These are phyloP conservation scores for Termitomyces sp. DNA, from an alignment of 1,284 basidiomycete species.

Conservation along the genomic window DNA sequence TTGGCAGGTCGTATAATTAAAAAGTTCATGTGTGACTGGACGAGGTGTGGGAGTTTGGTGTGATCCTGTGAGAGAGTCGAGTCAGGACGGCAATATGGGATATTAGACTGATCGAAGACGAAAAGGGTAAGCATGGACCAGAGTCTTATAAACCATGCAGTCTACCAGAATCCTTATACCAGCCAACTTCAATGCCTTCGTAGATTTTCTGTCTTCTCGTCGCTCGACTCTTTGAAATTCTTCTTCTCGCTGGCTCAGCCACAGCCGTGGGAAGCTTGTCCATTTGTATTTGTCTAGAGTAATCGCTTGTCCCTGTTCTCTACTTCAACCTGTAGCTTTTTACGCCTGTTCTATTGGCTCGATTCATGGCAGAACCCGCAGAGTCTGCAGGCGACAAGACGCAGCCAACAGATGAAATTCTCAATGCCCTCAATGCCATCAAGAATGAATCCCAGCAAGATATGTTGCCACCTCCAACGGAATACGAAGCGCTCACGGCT, in stretches of 20 bases:
- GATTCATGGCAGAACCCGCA: constrained; percentile 13
- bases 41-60: background rate
- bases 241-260: background rate
- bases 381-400: constrained; percentile 25
- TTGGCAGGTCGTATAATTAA: background rate
- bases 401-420: constrained; percentile 28
- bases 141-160: background rate
- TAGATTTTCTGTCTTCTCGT: background rate
- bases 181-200: background rate
- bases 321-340: constrained; percentile 6
- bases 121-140: constrained; percentile 3
- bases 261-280: constrained; percentile 1
- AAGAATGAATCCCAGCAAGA: constrained; percentile 24
- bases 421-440: constrained; percentile 25
- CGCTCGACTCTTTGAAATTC: background rate
- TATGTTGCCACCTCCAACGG: constrained; percentile 24
- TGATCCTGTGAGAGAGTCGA: constrained; percentile 12
- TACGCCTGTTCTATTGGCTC: constrained; percentile 5
- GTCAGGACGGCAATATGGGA: constrained; percentile 13
- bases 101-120: constrained; percentile 6
- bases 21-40: background rate
- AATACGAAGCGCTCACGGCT: constrained; percentile 32
- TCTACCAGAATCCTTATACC: background rate
- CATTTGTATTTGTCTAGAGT: background rate
- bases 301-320: background rate